These are phyloP conservation scores for Nigrograna mackinnonii DNA, from an alignment of 2,329 filamentous ascomycete species.

Conservation along the genomic window DNA sequence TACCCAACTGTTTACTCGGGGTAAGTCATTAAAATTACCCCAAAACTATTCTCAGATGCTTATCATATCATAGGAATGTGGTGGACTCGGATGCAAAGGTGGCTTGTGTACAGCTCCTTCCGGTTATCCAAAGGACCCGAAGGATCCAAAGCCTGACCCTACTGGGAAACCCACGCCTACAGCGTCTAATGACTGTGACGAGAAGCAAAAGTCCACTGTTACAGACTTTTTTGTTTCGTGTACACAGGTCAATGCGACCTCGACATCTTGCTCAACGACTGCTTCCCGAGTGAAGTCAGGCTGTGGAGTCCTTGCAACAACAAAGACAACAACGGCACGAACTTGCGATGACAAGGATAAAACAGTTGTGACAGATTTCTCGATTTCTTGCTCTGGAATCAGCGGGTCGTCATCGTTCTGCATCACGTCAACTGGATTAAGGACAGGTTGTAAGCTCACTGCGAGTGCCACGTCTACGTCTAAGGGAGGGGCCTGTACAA, in stretches of 20 bases:
- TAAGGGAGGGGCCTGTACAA: conserved; percentile 17
- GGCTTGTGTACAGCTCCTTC: neutral
- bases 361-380: too few relatives aligned
- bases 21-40: too few relatives aligned
- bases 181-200: conserved; percentile 14
- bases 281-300: neutral
- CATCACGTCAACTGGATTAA: neutral
- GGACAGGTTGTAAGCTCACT: neutral
- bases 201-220: conserved; percentile 22
- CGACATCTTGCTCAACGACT: conserved; percentile 12
- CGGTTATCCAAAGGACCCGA: neutral
- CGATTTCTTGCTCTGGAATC: too few relatives aligned
- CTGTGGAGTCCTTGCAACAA: conserved; percentile 2
- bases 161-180: conserved; percentile 1
- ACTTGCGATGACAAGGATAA: too few relatives aligned
- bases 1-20: too few relatives aligned
- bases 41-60: too few relatives aligned
- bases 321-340: conserved; percentile 19
- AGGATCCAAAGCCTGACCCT: neutral
- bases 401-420: too few relatives aligned
- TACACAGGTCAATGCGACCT: conserved; percentile 15
- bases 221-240: conserved; percentile 24
- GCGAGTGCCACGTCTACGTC: conserved; percentile 11
- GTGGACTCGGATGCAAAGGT: neutral
- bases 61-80: too few relatives aligned